Conservation (phyloP, 2,329 filamentous ascomycete genomes). For the Microdochium paspali region DNA sequence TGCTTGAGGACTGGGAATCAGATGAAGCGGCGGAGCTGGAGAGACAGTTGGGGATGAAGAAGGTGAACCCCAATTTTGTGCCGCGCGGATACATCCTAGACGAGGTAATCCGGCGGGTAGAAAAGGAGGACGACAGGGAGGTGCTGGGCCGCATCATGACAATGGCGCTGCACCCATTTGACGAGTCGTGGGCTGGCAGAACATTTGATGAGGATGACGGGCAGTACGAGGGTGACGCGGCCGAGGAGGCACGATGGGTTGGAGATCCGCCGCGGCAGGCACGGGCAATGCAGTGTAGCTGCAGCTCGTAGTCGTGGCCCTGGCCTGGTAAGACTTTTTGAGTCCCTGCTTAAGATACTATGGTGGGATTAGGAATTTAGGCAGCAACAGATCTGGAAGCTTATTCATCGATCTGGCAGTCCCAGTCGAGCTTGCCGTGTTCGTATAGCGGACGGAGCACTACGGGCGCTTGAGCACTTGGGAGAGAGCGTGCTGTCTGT, state of each 20-base stretch:
- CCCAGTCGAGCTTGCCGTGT: no score
- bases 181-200: conserved; percentile 60
- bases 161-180: conserved; percentile 75
- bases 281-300: conserved; percentile 87
- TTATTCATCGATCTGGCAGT: no score
- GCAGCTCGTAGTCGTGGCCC: conserved; percentile 59
- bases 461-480: no score
- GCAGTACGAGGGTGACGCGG: conserved; percentile 46
- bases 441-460: no score
- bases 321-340: no score
- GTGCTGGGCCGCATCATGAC: conserved; percentile 72
- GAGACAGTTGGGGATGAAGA: conserved; percentile 66
- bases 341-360: no score
- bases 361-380: conserved; percentile 3
- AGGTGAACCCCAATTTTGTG: conserved; percentile 86
- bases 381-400: neutral
- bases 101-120: conserved; percentile 82
- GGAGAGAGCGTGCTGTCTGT: no score
- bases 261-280: conserved; percentile 73
- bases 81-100: conserved; percentile 88
- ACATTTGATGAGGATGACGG: conserved; percentile 32
- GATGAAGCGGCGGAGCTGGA: conserved; percentile 41
- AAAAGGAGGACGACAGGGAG: conserved; percentile 72
- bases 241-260: conserved; percentile 75
- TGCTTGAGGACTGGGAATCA: conserved; percentile 63